Conservation (phyloP, 331 rosid genomes). For the Arachis monticola region DNA sequence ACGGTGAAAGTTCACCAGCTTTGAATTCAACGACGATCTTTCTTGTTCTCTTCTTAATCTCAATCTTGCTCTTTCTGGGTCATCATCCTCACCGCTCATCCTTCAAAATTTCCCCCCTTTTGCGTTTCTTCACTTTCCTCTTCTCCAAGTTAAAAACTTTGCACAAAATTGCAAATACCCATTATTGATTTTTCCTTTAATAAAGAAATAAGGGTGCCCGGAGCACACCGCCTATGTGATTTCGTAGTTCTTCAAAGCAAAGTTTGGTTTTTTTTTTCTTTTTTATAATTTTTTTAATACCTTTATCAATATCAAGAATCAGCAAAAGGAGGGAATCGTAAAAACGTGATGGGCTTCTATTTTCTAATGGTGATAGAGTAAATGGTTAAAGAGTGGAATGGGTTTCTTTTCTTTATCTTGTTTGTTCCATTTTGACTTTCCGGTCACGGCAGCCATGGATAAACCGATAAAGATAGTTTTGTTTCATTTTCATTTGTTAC, state of each 20-base stretch:
- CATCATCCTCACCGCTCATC: slow-evolving; percentile 67
- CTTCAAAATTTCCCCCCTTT: slow-evolving; percentile 31
- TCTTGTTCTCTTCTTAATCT: slow-evolving; percentile 19
- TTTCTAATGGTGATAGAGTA: not conserved
- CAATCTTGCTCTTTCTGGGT: slow-evolving; percentile 41
- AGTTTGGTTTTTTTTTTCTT: not conserved
- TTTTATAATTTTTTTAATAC: no score
- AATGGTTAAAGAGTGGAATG: not conserved
- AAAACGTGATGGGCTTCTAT: slow-evolving; percentile 3
- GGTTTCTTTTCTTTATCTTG: not conserved
- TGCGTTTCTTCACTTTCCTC: not conserved
- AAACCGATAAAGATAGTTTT: slow-evolving; percentile 25
- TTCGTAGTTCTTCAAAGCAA: not conserved
- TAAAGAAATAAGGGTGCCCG: not conserved
- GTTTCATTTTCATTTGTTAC: not conserved
- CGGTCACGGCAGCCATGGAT: slow-evolving; percentile 1
- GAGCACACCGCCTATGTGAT: not conserved
- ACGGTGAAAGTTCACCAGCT: slow-evolving; percentile 67
- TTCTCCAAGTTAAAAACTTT: slow-evolving; percentile 29
- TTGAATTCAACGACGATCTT: slow-evolving; percentile 30
- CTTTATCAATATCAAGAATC: not conserved
- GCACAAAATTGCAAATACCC: slow-evolving; percentile 3
- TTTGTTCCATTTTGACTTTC: slow-evolving; percentile 29
- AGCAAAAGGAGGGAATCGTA: not conserved
- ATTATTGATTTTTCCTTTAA: not conserved